phyloP scores from a whole-genome alignment of 129 eudicot genomes.

The Oenanthe sinensis region DNA sequence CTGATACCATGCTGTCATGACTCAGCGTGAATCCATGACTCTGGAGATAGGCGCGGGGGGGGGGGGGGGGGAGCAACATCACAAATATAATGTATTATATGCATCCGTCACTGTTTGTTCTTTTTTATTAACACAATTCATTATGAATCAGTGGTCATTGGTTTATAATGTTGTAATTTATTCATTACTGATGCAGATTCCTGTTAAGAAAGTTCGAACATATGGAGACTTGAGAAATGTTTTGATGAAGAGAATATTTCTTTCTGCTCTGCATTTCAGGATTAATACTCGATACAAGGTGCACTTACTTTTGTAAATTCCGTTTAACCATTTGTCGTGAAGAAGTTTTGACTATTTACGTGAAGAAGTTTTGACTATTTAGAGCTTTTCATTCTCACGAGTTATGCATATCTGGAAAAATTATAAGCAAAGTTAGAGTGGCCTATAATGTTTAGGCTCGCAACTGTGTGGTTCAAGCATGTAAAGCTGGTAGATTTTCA shows the following conservation, averaged over 20 bases:
- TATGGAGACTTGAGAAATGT: constrained; percentile 83
- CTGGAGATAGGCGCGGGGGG: not conserved
- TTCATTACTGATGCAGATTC: constrained; percentile 50
- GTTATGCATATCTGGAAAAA: not conserved
- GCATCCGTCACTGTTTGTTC: not conserved
- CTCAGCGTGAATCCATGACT: not conserved
- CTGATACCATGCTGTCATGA: not conserved
- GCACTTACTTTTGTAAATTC: not conserved
- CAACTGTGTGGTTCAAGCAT: not conserved
- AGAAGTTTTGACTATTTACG: not conserved
- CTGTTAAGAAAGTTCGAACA: constrained; percentile 84
- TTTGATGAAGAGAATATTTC: constrained; percentile 97
- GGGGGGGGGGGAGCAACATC: not conserved
- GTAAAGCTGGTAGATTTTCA: not conserved
- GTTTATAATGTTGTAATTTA: not conserved
- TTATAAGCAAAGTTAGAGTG: not conserved
- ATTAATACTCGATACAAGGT: constrained; percentile 98
- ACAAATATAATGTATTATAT: not conserved
- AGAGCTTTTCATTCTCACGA: not conserved
- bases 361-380: not conserved
- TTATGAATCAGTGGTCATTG: not conserved
- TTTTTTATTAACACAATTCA: not conserved
- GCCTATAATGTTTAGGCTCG: not conserved
- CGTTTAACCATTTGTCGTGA: not conserved
- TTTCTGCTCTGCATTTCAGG: constrained; percentile 95